Percentiles rank a stretch among this genome's conserved stretches.
Conservation (phyloP, 2,329 filamentous ascomycete species). For the Penicillium nordicum region DNA sequence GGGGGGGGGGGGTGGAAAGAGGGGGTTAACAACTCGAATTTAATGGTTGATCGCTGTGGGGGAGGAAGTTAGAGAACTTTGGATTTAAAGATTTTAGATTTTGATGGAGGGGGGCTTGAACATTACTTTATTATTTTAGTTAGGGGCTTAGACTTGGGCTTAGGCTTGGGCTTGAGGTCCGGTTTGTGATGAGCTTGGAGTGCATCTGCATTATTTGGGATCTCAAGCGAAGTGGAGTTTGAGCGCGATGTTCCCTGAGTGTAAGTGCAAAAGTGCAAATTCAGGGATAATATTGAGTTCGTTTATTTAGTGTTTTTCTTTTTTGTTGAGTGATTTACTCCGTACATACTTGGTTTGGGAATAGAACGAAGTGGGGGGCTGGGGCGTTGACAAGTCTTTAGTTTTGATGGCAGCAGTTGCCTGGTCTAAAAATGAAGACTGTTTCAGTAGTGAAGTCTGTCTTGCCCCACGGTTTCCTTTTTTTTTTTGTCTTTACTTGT, state of each 20-base stretch:
- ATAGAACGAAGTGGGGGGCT: too few species aligned
- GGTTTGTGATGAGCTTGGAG: not conserved
- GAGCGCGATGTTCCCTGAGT: not conserved
- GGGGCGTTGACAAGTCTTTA: not conserved
- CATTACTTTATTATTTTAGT: not conserved
- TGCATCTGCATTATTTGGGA: not conserved
- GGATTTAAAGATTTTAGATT: not conserved
- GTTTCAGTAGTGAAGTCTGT: too few species aligned
- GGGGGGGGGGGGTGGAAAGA: not conserved
- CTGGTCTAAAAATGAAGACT: not conserved
- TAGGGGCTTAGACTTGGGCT: not conserved
- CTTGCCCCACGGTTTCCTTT: not conserved
- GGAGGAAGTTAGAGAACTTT: too few species aligned
- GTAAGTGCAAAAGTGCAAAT: not conserved
- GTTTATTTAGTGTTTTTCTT: too few species aligned
- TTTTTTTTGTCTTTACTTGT: not conserved
- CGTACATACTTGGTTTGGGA: not conserved
- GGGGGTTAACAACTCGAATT: not conserved
- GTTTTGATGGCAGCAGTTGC: not conserved
- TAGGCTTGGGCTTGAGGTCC: not conserved
- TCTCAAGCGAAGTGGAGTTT: not conserved
- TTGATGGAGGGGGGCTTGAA: not conserved
- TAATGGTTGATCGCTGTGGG: not conserved
- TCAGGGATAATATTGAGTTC: too few species aligned
- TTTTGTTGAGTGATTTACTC: not conserved